Base-by-base conservation (phyloP, 2,329 filamentous ascomycete genomes). In the Dactylonectria macrodidyma region DNA sequence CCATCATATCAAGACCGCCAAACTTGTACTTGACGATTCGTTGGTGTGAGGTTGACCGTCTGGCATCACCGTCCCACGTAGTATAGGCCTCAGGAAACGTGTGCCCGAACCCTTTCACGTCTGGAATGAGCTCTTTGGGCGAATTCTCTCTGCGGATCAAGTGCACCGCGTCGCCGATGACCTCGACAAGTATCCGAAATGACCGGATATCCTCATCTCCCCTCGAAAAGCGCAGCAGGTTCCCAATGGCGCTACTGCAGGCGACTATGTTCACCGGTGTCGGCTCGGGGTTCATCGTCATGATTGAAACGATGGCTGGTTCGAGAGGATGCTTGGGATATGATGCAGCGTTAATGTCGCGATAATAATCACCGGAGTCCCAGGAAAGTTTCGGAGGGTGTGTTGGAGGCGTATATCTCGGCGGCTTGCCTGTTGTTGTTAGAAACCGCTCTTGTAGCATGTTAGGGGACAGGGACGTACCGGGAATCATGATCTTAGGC, bases 1-100 rank as follows among this genome's bases (percentile, higher is more conserved):
- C 68, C 60, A 79, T 70, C 34, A 78, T 48, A 16, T 72, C 67
- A 46, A 79, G 70, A 8, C 66, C 73, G 0, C 82, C 89, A 71
- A 93, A 88, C 0, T 79, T 67, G 68, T 93, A 93, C 3, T 80
- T 78, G 1, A 93, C 72, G 8, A 93, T 74, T 2, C 91, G 84
- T 73, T 93, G 90, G 67, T 93, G 89, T 0, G 88, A 89, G 1
- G 79, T 80, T 0, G 90, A 93, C 0, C 83, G 82, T 52, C 82
- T 84, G 0, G 89, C 86, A 1, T 83, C 84, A 0, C 72, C 11
- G 10, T 87, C 86, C 90, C 91, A 93, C 0, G 84, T 88, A 0
- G 92, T 93, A 73, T 92, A 90, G 1, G 84, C 83, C 55, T 92
- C 89, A 0, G 89, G 89, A 70, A 94, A 93, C 0, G 88, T 85